Percentiles rank a stretch among this genome's conserved stretches.
Conservation (phyloP, 164 flowering plant species). For the Chloranthus sessilifolius region DNA sequence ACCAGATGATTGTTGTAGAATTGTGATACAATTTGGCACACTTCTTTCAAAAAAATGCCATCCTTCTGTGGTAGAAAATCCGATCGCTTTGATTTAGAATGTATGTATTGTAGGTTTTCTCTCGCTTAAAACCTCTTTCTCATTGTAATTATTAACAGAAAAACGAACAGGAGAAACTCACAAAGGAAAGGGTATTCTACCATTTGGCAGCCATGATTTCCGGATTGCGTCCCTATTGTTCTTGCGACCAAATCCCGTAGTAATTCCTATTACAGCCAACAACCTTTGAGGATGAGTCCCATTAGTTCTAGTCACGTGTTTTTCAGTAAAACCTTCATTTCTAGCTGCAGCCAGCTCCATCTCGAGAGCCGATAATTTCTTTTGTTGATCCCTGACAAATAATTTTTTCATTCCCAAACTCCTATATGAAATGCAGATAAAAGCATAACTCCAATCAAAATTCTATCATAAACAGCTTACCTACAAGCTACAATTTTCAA, state of each 20-base stretch:
- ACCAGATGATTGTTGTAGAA: no score
- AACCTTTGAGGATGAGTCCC: constrained; percentile 35
- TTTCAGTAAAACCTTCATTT: constrained; percentile 70
- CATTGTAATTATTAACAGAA: not conserved
- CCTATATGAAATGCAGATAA: not conserved
- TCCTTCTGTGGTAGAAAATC: no score
- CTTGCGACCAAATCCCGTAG: constrained; percentile 65
- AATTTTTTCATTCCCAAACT: not conserved
- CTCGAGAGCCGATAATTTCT: constrained; percentile 69
- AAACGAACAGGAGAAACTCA: constrained; percentile 16
- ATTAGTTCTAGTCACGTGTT: constrained; percentile 30
- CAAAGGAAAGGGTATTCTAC: constrained; percentile 29
- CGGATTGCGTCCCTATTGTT: constrained; percentile 83
- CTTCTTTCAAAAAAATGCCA: no score
- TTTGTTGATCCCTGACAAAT: constrained; percentile 66
- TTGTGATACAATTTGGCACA: no score
- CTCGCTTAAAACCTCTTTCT: no score
- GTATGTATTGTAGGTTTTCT: no score
- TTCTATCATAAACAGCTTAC: constrained; percentile 24
- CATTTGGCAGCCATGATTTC: constrained; percentile 89
- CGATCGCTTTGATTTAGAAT: no score
- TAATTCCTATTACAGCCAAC: constrained; percentile 66
- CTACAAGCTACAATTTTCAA: constrained; percentile 76
- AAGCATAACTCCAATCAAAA: not conserved
- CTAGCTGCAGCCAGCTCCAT: constrained; percentile 70